These are phyloP conservation scores for Lenwebbia sp. DNA, from an alignment of 345 rosid species.

Conservation along the genomic window DNA sequence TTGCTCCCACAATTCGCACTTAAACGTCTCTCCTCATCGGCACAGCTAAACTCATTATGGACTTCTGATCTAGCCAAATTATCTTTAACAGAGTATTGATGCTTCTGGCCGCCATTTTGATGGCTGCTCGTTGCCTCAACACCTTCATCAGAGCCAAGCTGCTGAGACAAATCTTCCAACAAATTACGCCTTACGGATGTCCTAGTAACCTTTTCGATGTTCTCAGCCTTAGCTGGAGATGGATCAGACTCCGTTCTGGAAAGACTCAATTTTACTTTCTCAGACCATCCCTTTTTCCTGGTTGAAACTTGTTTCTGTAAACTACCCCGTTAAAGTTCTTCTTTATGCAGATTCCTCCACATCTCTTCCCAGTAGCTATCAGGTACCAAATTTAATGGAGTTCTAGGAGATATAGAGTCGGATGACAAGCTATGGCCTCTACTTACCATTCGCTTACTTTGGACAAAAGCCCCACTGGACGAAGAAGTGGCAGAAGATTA, in stretches of 20 bases:
- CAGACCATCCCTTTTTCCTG: constrained; percentile 67
- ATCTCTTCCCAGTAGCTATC: constrained; percentile 95
- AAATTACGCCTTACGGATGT: constrained; percentile 46
- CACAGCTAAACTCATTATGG: background rate
- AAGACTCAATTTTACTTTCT: constrained; percentile 41
- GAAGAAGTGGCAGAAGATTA: constrained; percentile 18
- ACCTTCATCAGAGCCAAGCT: constrained; percentile 43
- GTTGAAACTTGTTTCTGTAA: constrained; percentile 26
- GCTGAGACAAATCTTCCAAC: constrained; percentile 61
- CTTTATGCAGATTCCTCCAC: constrained; percentile 72
- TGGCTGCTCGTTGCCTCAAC: constrained; percentile 11
- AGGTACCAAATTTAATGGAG: constrained; percentile 47
- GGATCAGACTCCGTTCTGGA: constrained; percentile 77
- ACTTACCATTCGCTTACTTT: constrained; percentile 20
- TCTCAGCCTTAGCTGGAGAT: constrained; percentile 23
- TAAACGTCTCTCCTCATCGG: constrained; percentile 35
- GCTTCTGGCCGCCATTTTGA: constrained; percentile 12
- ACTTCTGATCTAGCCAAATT: constrained; percentile 19
- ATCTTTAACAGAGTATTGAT: constrained; percentile 3
- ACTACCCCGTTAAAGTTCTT: constrained; percentile 27
- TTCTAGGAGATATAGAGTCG: constrained; percentile 48
- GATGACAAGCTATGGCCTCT: constrained; percentile 44
- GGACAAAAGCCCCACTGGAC: constrained; percentile 18
- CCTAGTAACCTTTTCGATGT: constrained; percentile 19
- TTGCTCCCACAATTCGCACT: constrained; percentile 39